Percentiles rank a stretch among this genome's conserved stretches.
Evolutionary conservation across 2,329 filamentous ascomycete species (phyloP).

Genomic region (Sordariomycetes sp.): DNA sequence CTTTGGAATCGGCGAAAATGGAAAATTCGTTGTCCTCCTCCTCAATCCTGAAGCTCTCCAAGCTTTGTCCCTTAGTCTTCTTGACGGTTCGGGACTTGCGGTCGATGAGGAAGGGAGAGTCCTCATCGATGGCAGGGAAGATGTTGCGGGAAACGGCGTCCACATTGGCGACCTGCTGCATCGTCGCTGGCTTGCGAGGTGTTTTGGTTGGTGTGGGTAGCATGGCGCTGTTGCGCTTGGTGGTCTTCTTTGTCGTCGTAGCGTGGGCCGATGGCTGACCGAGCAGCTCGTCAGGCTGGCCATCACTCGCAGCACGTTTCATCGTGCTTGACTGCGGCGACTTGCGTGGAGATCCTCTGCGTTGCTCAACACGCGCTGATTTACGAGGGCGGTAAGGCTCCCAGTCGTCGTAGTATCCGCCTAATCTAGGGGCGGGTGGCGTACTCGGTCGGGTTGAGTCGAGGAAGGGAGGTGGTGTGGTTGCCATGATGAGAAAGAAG

Average conservation of each 20-base stretch:
- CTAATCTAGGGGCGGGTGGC: conserved; percentile 4
- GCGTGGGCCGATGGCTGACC: too few relatives aligned
- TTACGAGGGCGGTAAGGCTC: conserved; percentile 66
- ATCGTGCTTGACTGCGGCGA: too few relatives aligned
- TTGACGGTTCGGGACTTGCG: conserved; percentile 41
- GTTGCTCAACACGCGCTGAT: conserved; percentile 53
- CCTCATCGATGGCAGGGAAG: conserved; percentile 49
- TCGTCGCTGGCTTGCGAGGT: conserved; percentile 49
- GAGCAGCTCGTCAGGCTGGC: too few relatives aligned
- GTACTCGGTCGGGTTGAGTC: conserved; percentile 5
- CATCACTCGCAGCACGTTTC: too few relatives aligned
- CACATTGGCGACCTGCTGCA: conserved; percentile 41
- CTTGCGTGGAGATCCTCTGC: conserved; percentile 41
- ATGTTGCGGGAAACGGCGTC: conserved; percentile 50
- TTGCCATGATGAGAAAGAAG: conserved; percentile 6
- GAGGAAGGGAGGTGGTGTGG: conserved; percentile 4
- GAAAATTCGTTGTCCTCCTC: conserved; percentile 51
- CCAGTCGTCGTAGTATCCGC: conserved; percentile 47
- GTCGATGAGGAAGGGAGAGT: conserved; percentile 38
- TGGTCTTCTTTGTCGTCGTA: conserved; percentile 6
- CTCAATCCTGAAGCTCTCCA: conserved; percentile 50
- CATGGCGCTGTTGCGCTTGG: conserved; percentile 36
- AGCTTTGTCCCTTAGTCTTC: conserved; percentile 43
- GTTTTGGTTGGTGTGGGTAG: conserved; percentile 75
- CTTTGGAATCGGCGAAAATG: conserved; percentile 74